These are phyloP conservation scores for Cladochytrium replicatum DNA, from an alignment of 192 early-diverging fungal species.

Conservation along the genomic window DNA sequence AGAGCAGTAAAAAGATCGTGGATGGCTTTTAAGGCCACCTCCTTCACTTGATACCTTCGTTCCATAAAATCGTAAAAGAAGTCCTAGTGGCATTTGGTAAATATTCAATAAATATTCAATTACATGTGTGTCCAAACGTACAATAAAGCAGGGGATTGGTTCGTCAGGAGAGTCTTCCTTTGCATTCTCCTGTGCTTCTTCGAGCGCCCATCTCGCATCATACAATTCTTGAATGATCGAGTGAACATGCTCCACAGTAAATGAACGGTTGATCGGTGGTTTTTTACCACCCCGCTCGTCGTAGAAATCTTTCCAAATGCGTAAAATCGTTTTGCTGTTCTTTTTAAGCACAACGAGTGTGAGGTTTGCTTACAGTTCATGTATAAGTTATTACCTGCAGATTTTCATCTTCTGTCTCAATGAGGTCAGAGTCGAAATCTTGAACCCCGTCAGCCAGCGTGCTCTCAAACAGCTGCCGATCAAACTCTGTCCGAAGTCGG, in stretches of 20 bases:
- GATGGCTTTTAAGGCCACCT: constrained; percentile 29
- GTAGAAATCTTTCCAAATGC: constrained; percentile 37
- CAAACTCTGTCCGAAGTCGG: constrained; percentile 20
- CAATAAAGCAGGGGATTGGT: too few relatives aligned
- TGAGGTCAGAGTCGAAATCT: not conserved
- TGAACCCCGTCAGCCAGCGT: constrained; percentile 5
- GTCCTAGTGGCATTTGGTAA: constrained; percentile 27
- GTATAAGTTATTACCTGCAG: not conserved
- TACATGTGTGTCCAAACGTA: too few relatives aligned
- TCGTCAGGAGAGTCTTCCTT: too few relatives aligned
- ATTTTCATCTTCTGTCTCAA: constrained; percentile 21
- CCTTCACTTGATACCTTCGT: constrained; percentile 29
- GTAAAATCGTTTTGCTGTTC: constrained; percentile 21
- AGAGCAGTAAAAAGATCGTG: constrained; percentile 40
- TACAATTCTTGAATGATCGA: constrained; percentile 36
- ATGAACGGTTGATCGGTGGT: constrained; percentile 14
- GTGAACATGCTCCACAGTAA: constrained; percentile 17
- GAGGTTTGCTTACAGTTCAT: not conserved
- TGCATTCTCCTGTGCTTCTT: constrained; percentile 18
- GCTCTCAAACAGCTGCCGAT: not conserved
- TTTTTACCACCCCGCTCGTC: constrained; percentile 18
- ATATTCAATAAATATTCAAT: too few relatives aligned
- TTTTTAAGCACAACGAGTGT: not conserved
- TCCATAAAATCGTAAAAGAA: constrained; percentile 35
- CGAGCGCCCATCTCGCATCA: constrained; percentile 23